phyloP scores from a whole-genome alignment of 2,329 filamentous ascomycete species.

The Microsporum audouinii region DNA sequence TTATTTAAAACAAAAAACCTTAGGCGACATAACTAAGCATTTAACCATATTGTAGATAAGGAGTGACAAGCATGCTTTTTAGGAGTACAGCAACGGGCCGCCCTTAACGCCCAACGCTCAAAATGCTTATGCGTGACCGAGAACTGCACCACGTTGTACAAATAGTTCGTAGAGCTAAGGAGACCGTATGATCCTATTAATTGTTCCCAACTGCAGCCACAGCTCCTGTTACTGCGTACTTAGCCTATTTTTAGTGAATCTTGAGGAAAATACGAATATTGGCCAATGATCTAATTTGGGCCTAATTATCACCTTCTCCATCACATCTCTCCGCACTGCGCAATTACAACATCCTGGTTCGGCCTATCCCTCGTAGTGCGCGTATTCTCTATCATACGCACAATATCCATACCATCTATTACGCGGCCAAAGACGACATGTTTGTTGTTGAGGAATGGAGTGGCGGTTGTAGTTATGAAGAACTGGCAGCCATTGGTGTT shows the following conservation, averaged over 20 bases:
- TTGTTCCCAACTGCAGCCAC: neutral
- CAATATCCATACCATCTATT: conserved; percentile 77
- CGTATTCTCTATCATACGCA: conserved; percentile 83
- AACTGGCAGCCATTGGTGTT: conserved; percentile 94
- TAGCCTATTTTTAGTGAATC: neutral
- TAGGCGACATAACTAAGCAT: too few species aligned
- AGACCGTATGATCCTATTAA: neutral
- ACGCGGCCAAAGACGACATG: conserved; percentile 95
- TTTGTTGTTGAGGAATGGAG: conserved; percentile 80
- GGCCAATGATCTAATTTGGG: neutral
- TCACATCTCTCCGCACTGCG: conserved; percentile 89
- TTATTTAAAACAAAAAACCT: neutral
- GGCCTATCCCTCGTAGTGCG: conserved; percentile 77
- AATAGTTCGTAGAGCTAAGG: neutral
- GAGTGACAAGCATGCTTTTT: neutral
- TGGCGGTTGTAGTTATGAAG: conserved; percentile 85
- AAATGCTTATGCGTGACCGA: neutral
- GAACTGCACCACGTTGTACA: neutral
- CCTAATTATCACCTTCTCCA: neutral
- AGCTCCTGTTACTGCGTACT: neutral
- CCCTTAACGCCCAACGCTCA: neutral
- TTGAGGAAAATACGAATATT: neutral
- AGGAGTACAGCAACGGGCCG: too few species aligned
- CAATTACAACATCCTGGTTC: conserved; percentile 69
- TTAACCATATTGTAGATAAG: neutral